A percentile compares a stretch with the other conserved stretches of the same genome.
Evolutionary conservation across 176 grass and related monocot species (phyloP).

Genomic region (Aegilops sharonensis): DNA sequence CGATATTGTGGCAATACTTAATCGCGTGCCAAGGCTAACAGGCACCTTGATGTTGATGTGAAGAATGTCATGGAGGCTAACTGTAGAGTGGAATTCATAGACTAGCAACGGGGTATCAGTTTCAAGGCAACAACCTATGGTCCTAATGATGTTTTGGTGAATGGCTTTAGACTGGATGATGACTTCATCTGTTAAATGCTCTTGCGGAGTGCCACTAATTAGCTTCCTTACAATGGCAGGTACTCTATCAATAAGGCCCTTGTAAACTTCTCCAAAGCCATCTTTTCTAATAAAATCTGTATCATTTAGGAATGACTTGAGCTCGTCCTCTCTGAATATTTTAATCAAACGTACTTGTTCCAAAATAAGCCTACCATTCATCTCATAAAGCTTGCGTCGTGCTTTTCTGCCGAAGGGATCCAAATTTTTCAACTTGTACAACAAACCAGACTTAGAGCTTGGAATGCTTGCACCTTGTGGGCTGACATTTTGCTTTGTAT

Average conservation of each 20-base stretch:
- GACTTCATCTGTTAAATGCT: not conserved
- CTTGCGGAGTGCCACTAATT: not conserved
- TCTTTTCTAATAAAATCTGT: not conserved
- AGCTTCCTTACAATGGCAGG: not conserved
- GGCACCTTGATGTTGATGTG: not conserved
- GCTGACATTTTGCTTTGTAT: not conserved
- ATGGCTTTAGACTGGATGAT: not conserved
- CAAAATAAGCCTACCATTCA: not conserved
- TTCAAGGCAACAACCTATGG: not conserved
- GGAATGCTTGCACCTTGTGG: not conserved
- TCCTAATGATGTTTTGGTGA: not conserved
- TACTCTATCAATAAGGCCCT: not conserved
- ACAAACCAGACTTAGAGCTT: not conserved
- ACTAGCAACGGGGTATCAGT: not conserved
- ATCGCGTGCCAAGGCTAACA: no score
- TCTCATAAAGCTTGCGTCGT: not conserved
- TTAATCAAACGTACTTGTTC: fast-evolving
- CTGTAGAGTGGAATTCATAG: not conserved
- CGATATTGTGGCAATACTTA: no score
- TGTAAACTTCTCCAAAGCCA: not conserved
- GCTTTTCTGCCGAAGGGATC: no score
- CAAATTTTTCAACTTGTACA: not conserved
- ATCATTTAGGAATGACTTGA: not conserved
- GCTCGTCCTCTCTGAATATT: not conserved
- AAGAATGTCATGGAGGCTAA: not conserved